phyloP scores from a whole-genome alignment of 2,329 filamentous ascomycete genomes.

The Colletotrichum lindemuthianum region DNA sequence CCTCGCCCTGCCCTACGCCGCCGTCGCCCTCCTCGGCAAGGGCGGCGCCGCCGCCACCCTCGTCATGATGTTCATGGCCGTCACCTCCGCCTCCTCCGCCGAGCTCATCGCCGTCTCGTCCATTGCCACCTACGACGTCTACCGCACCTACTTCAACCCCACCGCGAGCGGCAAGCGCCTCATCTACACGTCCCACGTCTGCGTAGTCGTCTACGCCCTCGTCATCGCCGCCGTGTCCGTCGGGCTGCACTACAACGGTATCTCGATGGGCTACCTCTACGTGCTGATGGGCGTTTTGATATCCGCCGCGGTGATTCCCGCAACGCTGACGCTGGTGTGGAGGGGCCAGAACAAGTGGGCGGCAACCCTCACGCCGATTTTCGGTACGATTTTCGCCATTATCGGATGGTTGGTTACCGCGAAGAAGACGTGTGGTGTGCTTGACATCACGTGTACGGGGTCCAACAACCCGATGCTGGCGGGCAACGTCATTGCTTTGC shows the following conservation, averaged over 20 bases:
- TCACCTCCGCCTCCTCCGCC: slow-evolving; percentile 80
- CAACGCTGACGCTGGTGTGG: slow-evolving; percentile 84
- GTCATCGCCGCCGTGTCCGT: slow-evolving; percentile 83
- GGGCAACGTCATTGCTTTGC: slow-evolving; percentile 84
- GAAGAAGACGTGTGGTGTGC: slow-evolving; percentile 72
- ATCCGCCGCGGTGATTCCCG: slow-evolving; percentile 84
- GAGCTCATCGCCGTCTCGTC: slow-evolving; percentile 85
- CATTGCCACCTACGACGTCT: slow-evolving; percentile 89
- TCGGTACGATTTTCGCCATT: slow-evolving; percentile 73
- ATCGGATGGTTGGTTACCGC: slow-evolving; percentile 82
- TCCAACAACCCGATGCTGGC: slow-evolving; percentile 88
- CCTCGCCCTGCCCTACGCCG: slow-evolving; percentile 80
- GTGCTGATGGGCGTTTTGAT: slow-evolving; percentile 94
- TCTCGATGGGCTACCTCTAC: slow-evolving; percentile 90
- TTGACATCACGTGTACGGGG: slow-evolving; percentile 80
- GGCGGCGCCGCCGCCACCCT: slow-evolving; percentile 79
- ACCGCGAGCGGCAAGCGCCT: slow-evolving; percentile 77
- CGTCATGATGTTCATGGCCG: slow-evolving; percentile 84
- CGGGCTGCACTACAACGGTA: slow-evolving; percentile 77
- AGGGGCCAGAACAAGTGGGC: slow-evolving; percentile 79
- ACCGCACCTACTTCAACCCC: slow-evolving; percentile 87
- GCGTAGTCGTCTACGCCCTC: slow-evolving; percentile 76
- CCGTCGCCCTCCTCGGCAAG: slow-evolving; percentile 79
- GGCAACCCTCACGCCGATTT: slow-evolving; percentile 72
- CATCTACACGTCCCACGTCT: slow-evolving; percentile 81